Percentiles rank a stretch among this genome's conserved stretches.
Conservation (phyloP, 1,284 basidiomycete genomes). For the Filobasidium uniguttulatum region DNA sequence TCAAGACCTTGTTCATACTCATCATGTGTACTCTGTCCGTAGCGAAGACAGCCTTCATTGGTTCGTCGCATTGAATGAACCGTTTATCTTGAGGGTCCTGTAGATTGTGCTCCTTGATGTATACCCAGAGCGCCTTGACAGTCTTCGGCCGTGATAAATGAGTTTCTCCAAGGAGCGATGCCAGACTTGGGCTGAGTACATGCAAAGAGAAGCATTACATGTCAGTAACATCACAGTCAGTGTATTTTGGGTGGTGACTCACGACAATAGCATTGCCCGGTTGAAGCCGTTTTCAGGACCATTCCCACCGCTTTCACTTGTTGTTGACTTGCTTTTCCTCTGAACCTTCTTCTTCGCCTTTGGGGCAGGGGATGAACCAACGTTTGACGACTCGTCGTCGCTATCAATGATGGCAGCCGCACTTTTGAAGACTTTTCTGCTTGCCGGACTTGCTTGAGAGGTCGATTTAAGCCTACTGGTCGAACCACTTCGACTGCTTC, state of each 20-base stretch:
- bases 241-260: constrained; percentile 10
- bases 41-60: constrained; percentile 38
- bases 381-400: constrained; percentile 17
- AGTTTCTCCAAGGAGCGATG: constrained; percentile 23
- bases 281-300: constrained; percentile 29
- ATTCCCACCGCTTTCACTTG: constrained; percentile 3
- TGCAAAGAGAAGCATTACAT: neutral
- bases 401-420: constrained; percentile 10
- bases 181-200: constrained; percentile 24
- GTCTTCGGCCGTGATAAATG: constrained; percentile 39
- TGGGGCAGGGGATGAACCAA: constrained; percentile 13
- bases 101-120: constrained; percentile 41
- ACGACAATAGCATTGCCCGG: constrained; percentile 35
- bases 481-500: neutral
- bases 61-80: constrained; percentile 41
- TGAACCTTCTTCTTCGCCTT: constrained; percentile 25
- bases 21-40: constrained; percentile 39
- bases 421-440: constrained; percentile 7
- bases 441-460: neutral
- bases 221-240: neutral
- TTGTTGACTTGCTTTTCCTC: constrained; percentile 19
- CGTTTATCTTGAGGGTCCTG: constrained; percentile 41
- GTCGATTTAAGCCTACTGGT: neutral
- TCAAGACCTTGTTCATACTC: constrained; percentile 37
- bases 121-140: constrained; percentile 44